Conservation (phyloP, 78 protist genomes). For the Polysphondylium violaceum region DNA sequence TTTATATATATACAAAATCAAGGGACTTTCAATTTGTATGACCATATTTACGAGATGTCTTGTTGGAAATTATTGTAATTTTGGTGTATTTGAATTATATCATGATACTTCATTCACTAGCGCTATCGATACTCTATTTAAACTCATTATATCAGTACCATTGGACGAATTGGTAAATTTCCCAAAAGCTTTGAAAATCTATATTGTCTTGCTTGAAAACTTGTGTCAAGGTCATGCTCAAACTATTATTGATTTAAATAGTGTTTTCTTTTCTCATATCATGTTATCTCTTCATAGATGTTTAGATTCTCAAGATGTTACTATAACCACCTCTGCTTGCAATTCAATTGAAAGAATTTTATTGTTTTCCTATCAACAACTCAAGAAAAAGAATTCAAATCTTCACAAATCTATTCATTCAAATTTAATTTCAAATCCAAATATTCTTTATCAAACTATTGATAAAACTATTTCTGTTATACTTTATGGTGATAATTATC, state of each 20-base stretch:
- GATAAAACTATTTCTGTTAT: slow-evolving; percentile 33
- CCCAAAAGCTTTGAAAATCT: slow-evolving; percentile 47
- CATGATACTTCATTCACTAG: slow-evolving; percentile 41
- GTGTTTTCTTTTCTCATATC: slow-evolving; percentile 15
- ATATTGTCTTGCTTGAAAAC: slow-evolving; percentile 19
- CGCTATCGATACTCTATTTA: slow-evolving; percentile 11
- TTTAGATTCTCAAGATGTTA: slow-evolving; percentile 28
- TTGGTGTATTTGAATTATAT: slow-evolving; percentile 69
- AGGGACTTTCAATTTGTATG: slow-evolving; percentile 45
- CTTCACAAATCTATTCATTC: not conserved
- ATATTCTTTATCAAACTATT: slow-evolving; percentile 14
- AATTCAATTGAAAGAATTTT: slow-evolving; percentile 43
- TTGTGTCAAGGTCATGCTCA: slow-evolving; percentile 9
- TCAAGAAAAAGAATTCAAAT: slow-evolving; percentile 27
- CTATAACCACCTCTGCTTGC: slow-evolving; percentile 18
- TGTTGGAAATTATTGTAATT: slow-evolving; percentile 57
- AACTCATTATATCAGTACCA: slow-evolving; percentile 17
- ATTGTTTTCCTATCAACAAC: not conserved
- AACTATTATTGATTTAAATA: slow-evolving; percentile 20
- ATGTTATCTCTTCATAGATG: slow-evolving; percentile 25
- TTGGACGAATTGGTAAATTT: slow-evolving; percentile 50
- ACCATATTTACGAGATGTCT: slow-evolving; percentile 20
- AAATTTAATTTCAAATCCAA: slow-evolving; percentile 22
- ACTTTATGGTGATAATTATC: slow-evolving; percentile 38
- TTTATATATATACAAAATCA: slow-evolving; percentile 42